Evolutionary conservation across 305 asterid species (phyloP), one percentile per base, ranked within the genome.

Genomic region (Lippia alba): DNA sequence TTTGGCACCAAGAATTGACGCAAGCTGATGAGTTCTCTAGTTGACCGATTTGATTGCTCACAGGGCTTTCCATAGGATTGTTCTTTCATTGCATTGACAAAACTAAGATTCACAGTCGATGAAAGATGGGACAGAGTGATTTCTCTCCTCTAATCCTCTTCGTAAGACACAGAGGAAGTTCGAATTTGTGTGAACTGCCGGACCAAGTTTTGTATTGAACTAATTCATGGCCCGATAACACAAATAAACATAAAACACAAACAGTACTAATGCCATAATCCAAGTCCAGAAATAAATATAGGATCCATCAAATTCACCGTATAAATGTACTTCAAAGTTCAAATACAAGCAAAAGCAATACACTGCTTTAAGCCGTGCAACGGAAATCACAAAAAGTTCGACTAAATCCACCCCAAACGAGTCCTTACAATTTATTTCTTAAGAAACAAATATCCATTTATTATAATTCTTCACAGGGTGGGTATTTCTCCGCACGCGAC

Each of bases 371-470:
- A 44, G 49, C 49, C 12, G 10, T 0, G 12, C 0, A 1, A 7
- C 49, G 8, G 4, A 36, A 4, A 8, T 8, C 41, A 36, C 49
- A 44, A 44, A 44, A 44, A 8, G 49, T 44, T 44, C 49, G 14
- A 11, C 49, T 44, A 66, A 69, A 68, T 67, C 64, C 75, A 69
- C 50, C 68, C 67, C 56, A 12, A 54, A 51, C 49, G 14, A 44
- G 49, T 44, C 49, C 49, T 44, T 11, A 44, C 12, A 73, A 58
- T 68, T 83, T 74, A 76, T 78, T 36, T 84, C 14, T 50, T 66
- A 71, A 72, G 12, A 65, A 65, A 65, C 62, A 72, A 74, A 16
- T 64, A 61, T 51, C 69, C 41, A 71, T 53, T 75, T 69, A 66
- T 71, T 61, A 61, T 36, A 72, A 63, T n/a, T 54, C 56, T 32